Evolutionary conservation across 2,329 filamentous ascomycete species (phyloP).

Genomic region (Fusarium temperatum): DNA sequence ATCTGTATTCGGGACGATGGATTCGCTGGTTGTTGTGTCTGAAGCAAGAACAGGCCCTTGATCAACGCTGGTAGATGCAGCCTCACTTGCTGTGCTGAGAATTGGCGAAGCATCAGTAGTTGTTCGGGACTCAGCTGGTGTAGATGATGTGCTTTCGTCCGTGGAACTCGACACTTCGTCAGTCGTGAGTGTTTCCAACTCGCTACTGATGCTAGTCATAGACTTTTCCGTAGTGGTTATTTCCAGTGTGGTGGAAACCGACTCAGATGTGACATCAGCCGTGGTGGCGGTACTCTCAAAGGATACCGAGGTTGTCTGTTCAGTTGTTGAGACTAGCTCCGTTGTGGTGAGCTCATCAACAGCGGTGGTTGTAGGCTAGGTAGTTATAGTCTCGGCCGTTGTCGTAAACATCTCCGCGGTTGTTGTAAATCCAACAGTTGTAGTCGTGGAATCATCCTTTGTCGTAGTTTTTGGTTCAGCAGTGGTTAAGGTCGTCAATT

Average conservation of each 20-base stretch:
- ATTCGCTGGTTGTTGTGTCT: not conserved
- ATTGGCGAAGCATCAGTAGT: not conserved
- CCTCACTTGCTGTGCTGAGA: not conserved
- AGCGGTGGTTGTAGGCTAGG: not conserved
- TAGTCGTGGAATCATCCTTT: not conserved
- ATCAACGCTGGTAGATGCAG: not conserved
- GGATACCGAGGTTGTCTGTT: not conserved
- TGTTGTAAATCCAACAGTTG: not conserved
- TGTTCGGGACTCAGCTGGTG: not conserved
- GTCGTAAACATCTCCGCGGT: not conserved
- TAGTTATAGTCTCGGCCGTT: not conserved
- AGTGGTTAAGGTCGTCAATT: not conserved
- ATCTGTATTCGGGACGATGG: accelerated
- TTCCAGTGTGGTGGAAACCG: not conserved
- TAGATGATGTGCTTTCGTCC: not conserved
- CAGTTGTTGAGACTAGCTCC: not conserved
- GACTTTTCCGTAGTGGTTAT: not conserved
- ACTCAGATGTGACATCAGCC: not conserved
- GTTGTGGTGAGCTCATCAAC: not conserved
- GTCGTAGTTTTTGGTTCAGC: not conserved
- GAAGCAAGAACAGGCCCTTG: not conserved
- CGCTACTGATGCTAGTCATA: not conserved
- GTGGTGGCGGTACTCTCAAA: too few species aligned
- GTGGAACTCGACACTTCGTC: not conserved
- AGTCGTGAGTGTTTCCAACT: not conserved